Evolutionary conservation across 2,329 filamentous ascomycete species (phyloP).

Genomic region (Simplicillium sp.): DNA sequence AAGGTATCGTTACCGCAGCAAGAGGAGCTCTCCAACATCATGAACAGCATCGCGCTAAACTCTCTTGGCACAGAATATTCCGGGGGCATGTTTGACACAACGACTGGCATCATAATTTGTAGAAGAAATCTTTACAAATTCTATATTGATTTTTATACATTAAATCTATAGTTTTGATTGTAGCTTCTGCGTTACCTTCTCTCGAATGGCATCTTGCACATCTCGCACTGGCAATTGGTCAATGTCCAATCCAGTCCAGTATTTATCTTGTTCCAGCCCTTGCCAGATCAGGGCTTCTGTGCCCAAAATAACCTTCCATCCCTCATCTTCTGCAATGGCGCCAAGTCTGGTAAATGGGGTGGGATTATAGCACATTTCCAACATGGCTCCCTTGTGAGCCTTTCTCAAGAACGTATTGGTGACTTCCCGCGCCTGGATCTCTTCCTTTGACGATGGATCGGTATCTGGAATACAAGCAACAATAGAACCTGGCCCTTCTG

Average conservation of each 20-base stretch:
- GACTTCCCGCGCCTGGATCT: slow-evolving; percentile 50
- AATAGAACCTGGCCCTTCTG: slow-evolving; percentile 55
- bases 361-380: slow-evolving; percentile 83
- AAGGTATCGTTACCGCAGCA: too few relatives aligned
- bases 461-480: slow-evolving; percentile 71
- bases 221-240: slow-evolving; percentile 49
- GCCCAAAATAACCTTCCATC: slow-evolving; percentile 67
- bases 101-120: too few relatives aligned
- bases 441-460: slow-evolving; percentile 53
- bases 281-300: slow-evolving; percentile 73
- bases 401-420: slow-evolving; percentile 35
- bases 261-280: slow-evolving; percentile 57
- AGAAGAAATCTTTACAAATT: slow-evolving; percentile 7
- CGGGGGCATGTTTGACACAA: too few relatives aligned
- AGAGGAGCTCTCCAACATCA: too few relatives aligned
- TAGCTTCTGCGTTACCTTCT: slow-evolving; percentile 24
- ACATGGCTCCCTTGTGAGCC: slow-evolving; percentile 51
- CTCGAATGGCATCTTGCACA: slow-evolving; percentile 43
- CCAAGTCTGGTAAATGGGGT: slow-evolving; percentile 58
- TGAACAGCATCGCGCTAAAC: too few relatives aligned
- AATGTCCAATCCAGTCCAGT: slow-evolving; percentile 56
- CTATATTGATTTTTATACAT: slow-evolving; percentile 11
- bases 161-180: slow-evolving; percentile 16
- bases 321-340: slow-evolving; percentile 46
- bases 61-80: too few relatives aligned